Evolutionary conservation across 305 asterid genomes (phyloP), one percentile per base, ranked within the genome.

Genomic region (Striga hermonthica): DNA sequence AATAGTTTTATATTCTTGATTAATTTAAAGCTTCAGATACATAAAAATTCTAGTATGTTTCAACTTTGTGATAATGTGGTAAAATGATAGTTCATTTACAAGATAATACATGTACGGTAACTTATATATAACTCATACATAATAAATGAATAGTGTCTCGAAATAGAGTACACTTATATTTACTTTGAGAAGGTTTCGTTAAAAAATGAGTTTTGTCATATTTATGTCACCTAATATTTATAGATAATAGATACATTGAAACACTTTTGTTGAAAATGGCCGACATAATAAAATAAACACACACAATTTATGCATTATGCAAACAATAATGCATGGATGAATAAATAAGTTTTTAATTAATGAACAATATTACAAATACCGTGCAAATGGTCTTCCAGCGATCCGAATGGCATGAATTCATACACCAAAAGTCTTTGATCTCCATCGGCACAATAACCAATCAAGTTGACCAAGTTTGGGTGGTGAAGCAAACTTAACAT

Each of bases 371-470:
- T 34, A 57, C 28, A 49, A 69, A 41, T 84, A 86, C 96, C 95
- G 22, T 80, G 89, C 56, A 89, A 80, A 81, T 86, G 96, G 74
- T 86, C 96, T 74, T 89, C 95, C 65, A 89, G 53, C 15, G 97
- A 89, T 54, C 96, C 96, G 68, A 86, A 71, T 13, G 96, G 82
- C 96, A 89, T 84, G 81, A 62, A 89, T 70, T 89, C 95, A 1
- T 89, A 86, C 65, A 86, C 96, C 79, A 89, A 79, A 74, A 89
- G 92, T 69, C 95, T 83, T 57, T 89, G 95, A 80, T 89, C 96
- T 73, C 96, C 96, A 76, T 89, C 96, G 61, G 95, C 95, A 79
- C 96, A 89, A 44, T 89, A 86, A 64, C 96, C 96, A 34, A 82
- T 87, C 79, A 89, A 77, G 76, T 86, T 89, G 40, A 89, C 96